Evolutionary conservation across 2,329 filamentous ascomycete species (phyloP), one percentile per base, ranked within the genome.

Genomic region (Bipolaris gigantea): DNA sequence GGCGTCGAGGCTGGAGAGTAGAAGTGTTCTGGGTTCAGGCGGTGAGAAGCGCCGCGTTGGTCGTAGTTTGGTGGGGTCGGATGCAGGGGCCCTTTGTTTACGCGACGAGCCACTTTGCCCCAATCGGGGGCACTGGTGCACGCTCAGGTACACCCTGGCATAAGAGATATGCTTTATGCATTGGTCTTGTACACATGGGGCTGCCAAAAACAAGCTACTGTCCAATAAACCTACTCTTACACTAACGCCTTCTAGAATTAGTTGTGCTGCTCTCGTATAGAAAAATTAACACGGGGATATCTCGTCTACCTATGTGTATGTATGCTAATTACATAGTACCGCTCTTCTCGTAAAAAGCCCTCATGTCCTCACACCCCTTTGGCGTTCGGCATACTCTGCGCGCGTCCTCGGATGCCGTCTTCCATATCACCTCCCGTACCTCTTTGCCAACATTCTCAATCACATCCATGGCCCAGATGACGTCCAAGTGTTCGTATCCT

Each of bases 381-480:
- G 90, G 90, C 9, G 84, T 79, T 23, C 85, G 80, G 66, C 88
- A 93, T 19, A 75, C 50, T 10, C 79, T 77, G 48, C 84, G 84
- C 33, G 76, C 85, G 78, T 79, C 76, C 18, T 77, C 73, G 3
- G 80, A 73, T 50, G 81, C 79, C 1, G 90, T 96, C 73, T 86
- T 86, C 92, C 92, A 97, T 11, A 97, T 74, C 13, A 95, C 87
- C 65, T 93, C 87, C 27, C 86, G 83, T 0, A 97, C 79, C 75
- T 96, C 92, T 52, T 79, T 81, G 5, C 92, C 94, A 0, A 97
- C 89, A 71, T 93, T 84, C 43, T 93, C 87, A 15, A 92, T 85
- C 0, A 86, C 85, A 68, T 97, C 92, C 80, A 97, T 90, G 0
- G 92, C 92, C 93, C 93, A 97, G 34, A 97, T 85, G 1, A 97